Evolutionary conservation across 108 stramenopile species (phyloP).

Genomic region (Skeletonema costatum): DNA sequence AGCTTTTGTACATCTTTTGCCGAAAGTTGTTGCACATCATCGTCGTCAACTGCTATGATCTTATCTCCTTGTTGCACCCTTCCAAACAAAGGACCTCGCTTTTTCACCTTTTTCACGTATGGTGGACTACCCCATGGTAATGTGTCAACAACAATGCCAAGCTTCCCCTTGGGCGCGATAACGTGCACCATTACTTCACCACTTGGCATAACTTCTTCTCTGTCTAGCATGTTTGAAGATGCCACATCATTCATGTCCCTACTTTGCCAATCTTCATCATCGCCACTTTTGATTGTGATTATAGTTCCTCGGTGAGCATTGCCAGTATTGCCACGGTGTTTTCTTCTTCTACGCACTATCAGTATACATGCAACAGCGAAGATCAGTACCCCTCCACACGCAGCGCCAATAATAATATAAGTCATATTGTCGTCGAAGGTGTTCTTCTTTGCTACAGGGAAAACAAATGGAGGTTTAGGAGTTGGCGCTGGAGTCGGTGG

Average conservation of each 20-base stretch:
- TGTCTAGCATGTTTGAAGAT: neutral
- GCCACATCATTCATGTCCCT: neutral
- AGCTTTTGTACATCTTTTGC: conserved; percentile 15
- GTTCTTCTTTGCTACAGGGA: neutral
- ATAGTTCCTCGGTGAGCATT: neutral
- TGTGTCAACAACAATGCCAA: conserved; percentile 21
- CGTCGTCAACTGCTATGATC: conserved; percentile 71
- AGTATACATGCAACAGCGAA: neutral
- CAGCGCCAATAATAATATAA: neutral
- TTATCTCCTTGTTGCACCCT: conserved; percentile 61
- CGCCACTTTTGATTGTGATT: neutral
- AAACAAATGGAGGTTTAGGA: neutral
- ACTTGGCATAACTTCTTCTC: neutral
- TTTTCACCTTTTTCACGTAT: conserved; percentile 59
- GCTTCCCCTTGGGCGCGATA: conserved; percentile 25
- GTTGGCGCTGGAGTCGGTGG: neutral
- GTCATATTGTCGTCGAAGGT: neutral
- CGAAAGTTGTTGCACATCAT: conserved; percentile 40
- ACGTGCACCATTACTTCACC: neutral
- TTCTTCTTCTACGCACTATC: neutral
- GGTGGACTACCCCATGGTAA: conserved; percentile 17
- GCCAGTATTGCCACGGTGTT: neutral
- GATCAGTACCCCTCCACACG: neutral
- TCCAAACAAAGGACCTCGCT: conserved; percentile 48
- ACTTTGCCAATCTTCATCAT: neutral